phyloP scores from a whole-genome alignment of 129 eudicot genomes.

The Cynara cardunculus region DNA sequence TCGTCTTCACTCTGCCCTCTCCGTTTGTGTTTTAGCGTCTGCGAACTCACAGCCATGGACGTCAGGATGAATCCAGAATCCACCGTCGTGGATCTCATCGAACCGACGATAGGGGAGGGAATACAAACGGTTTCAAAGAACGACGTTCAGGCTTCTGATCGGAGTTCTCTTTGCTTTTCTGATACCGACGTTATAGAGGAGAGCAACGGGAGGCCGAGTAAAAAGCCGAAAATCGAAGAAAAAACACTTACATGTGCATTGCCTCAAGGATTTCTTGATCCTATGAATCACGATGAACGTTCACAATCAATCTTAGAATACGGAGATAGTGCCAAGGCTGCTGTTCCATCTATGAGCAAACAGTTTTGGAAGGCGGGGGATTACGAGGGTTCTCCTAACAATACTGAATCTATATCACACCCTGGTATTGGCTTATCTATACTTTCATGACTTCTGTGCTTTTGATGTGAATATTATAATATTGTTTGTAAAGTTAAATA shows the following conservation, averaged over 20 bases:
- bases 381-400: constrained; percentile 28
- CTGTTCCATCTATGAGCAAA: constrained; percentile 26
- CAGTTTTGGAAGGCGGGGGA: constrained; percentile 82
- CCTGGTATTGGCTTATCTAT: constrained; percentile 8
- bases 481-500: neutral
- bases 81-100: neutral
- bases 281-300: neutral
- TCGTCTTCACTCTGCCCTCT: constrained; percentile 1
- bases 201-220: constrained; percentile 10
- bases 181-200: neutral
- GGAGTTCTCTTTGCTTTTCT: neutral
- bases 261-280: neutral
- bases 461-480: neutral
- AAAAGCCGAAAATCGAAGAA: constrained; percentile 24
- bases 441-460: neutral
- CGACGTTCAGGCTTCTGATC: neutral
- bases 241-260: neutral
- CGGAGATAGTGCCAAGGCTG: neutral
- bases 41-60: neutral
- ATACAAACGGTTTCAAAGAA: constrained; percentile 5
- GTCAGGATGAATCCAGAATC: neutral
- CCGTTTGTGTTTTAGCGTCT: neutral
- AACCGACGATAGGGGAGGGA: neutral
- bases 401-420: neutral
- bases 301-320: neutral